A percentile compares a stretch with the other conserved stretches of the same genome.
phyloP scores from a whole-genome alignment of 139 green algal genomes.

The Nannochloris sp. region DNA sequence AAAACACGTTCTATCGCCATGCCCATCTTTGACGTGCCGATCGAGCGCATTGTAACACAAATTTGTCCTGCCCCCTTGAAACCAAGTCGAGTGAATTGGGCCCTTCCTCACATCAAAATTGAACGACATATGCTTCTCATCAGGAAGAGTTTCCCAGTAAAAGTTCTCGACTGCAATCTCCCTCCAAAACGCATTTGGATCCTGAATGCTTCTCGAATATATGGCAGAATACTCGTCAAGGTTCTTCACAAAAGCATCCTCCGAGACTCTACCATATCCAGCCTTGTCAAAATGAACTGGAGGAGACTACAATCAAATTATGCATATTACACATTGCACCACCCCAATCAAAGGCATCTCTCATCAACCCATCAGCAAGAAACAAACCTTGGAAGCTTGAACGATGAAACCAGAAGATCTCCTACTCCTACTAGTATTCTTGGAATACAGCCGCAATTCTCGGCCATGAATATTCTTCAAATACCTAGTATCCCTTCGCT shows the following conservation, averaged over 20 bases:
- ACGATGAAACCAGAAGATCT: no score
- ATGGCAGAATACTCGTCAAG: conserved; percentile 18
- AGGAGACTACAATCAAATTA: background rate
- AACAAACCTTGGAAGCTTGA: no score
- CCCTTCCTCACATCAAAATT: conserved; percentile 51
- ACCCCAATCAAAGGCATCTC: no score
- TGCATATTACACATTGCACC: no score
- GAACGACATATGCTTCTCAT: conserved; percentile 12
- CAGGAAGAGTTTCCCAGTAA: conserved; percentile 18
- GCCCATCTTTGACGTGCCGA: conserved; percentile 46
- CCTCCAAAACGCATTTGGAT: conserved; percentile 23
- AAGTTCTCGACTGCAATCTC: conserved; percentile 19
- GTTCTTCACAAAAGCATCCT: conserved; percentile 15
- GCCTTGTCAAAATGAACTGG: conserved; percentile 8
- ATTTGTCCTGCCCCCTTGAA: conserved; percentile 46
- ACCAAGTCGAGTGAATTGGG: conserved; percentile 39
- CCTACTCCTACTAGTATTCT: no score
- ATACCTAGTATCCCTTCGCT: no score
- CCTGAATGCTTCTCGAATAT: conserved; percentile 8
- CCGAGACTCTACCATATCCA: background rate
- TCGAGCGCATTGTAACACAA: conserved; percentile 61
- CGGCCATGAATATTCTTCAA: no score
- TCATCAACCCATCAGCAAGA: no score
- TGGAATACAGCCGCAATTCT: no score
- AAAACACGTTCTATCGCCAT: conserved; percentile 39